Evolutionary conservation across 495 filamentous ascomycete species (phyloP), one percentile per base, ranked within the genome.

Genomic region (Penicillium verhagenii): DNA sequence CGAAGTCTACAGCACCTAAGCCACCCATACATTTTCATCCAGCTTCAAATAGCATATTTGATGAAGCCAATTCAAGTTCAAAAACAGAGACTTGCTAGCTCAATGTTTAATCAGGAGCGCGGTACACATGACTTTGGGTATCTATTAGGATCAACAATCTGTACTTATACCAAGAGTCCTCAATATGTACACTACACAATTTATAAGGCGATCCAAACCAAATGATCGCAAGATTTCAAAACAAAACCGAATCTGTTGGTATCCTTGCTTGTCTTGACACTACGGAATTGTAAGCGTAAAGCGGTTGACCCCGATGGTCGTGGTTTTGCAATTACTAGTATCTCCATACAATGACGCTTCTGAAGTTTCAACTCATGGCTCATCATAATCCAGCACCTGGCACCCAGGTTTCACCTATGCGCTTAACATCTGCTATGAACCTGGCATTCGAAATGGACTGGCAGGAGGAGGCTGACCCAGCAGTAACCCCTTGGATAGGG

Each of bases 381-480:
- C 14, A 37, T 38, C 65, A 70, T 26, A 77, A 71, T 11, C 70
- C 78, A 25, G 82, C 68, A 3, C 80, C 84, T 0, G 85, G 84
- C 49, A 69, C 68, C 67, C 78, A 80, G 8, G 67, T 68, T n/a
- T 91, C 89, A 33, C 91, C 94, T 68, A 98, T 92, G 58, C 88
- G 77, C 56, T 85, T 82, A 55, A 98, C 88, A 63, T 96, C 92
- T 16, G 83, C 81, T 39, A 83, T 81, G 72, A 97, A 98, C 70
- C 77, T 86, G 56, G 78, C 78, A 66, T 91, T 95, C 29, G 81
- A 90, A 52, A 98, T 96, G 59, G 84, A 82, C 24, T 84, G 81
- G 2, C 63, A 64, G n/a, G 47, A 47, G 1, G 66, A 54, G 21
- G 71, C 45, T 42, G 72, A 65, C 18, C 70, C 68, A 23, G 70